A percentile compares a stretch with the other conserved stretches of the same genome.
These are phyloP conservation scores for Dicorynia guianensis DNA, from an alignment of 306 rosid genomes.

Conservation along the genomic window DNA sequence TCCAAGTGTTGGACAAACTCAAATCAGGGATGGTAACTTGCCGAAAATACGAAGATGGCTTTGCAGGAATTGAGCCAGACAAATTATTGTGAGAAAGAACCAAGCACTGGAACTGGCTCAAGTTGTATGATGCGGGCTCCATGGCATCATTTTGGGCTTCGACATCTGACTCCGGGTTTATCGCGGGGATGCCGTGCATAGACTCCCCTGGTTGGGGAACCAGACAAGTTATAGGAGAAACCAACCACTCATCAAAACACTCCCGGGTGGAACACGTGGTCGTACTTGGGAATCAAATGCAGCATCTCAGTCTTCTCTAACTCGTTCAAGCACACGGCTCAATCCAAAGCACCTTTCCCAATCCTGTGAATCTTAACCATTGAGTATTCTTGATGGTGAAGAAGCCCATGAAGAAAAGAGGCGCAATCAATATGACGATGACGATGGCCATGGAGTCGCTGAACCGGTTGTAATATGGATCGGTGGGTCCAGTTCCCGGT, in stretches of 20 bases:
- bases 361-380: slow-evolving; percentile 69
- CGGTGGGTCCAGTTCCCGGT: background rate
- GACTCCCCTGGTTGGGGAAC: slow-evolving; percentile 57
- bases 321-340: slow-evolving; percentile 88
- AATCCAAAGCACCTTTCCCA: slow-evolving; percentile 75
- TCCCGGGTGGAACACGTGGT: slow-evolving; percentile 90
- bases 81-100: slow-evolving; percentile 92
- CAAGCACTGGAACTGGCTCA: slow-evolving; percentile 77
- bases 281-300: slow-evolving; percentile 91
- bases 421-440: slow-evolving; percentile 64
- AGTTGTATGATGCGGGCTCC: background rate
- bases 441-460: slow-evolving; percentile 72
- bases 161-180: slow-evolving; percentile 26
- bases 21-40: slow-evolving; percentile 74
- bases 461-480: slow-evolving; percentile 42
- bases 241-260: slow-evolving; percentile 89
- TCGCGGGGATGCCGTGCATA: background rate
- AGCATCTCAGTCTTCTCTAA: slow-evolving; percentile 83
- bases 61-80: slow-evolving; percentile 86
- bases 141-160: slow-evolving; percentile 58
- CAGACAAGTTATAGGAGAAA: slow-evolving; percentile 80
- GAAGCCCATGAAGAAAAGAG: slow-evolving; percentile 78
- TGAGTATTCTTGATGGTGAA: slow-evolving; percentile 75
- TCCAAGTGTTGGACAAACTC: slow-evolving; percentile 94
- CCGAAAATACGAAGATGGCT: slow-evolving; percentile 67